Conservation (phyloP, 768 basidiomycete genomes). For the Tubosaeta brunneosetosa region DNA sequence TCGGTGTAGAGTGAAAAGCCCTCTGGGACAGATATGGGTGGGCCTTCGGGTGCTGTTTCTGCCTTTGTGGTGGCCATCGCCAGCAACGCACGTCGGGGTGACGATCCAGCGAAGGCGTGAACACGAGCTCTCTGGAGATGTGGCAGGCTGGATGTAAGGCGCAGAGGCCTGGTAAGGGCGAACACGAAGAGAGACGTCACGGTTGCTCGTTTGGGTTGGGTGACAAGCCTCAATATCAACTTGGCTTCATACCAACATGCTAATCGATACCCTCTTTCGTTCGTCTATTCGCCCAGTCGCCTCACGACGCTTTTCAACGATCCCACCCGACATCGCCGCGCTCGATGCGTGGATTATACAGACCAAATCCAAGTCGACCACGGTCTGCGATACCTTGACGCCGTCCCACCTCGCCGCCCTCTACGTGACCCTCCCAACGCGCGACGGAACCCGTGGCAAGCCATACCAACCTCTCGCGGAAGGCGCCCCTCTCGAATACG, state of each 20-base stretch:
- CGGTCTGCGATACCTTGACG: constrained; percentile 46
- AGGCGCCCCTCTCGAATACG: constrained; percentile 46
- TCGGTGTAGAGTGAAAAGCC: constrained; percentile 78
- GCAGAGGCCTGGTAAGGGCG: constrained; percentile 25
- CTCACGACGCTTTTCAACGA: constrained; percentile 13
- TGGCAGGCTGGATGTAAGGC: constrained; percentile 12
- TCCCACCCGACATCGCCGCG: constrained; percentile 11
- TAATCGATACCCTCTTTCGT: neutral
- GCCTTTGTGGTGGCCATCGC: constrained; percentile 2
- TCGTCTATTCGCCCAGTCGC: neutral
- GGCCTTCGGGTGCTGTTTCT: neutral
- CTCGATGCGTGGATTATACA: constrained; percentile 54
- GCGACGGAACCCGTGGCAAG: constrained; percentile 51
- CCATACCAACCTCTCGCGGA: constrained; percentile 37
- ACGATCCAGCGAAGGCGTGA: neutral
- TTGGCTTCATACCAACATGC: neutral
- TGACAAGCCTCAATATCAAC: too few species aligned
- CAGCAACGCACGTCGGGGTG: constrained; percentile 1
- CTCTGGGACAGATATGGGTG: constrained; percentile 50
- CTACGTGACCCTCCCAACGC: constrained; percentile 67
- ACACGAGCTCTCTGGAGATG: constrained; percentile 4
- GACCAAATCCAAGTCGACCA: constrained; percentile 37
- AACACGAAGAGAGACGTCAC: constrained; percentile 3
- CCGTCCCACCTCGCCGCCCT: constrained; percentile 59
- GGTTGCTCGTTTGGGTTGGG: neutral